These are phyloP conservation scores for Aspergillus bombycis DNA, from an alignment of 2,329 filamentous ascomycete genomes.

Conservation along the genomic window DNA sequence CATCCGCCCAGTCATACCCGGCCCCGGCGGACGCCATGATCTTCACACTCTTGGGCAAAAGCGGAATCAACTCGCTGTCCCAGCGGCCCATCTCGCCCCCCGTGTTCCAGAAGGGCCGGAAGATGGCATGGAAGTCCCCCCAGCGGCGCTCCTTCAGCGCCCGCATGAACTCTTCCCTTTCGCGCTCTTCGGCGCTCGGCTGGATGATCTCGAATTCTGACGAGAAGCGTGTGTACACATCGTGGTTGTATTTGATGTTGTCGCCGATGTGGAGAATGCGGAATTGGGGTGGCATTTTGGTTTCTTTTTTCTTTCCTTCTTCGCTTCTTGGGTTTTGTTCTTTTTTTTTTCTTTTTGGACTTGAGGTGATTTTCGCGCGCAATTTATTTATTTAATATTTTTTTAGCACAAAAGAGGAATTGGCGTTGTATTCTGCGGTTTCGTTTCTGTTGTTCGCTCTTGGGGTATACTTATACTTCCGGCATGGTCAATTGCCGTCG, in stretches of 20 bases:
- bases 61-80: constrained; percentile 60
- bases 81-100: constrained; percentile 68
- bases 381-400: background rate
- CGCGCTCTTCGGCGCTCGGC: constrained; percentile 37
- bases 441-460: background rate
- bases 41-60: constrained; percentile 57
- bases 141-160: constrained; percentile 46
- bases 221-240: constrained; percentile 45
- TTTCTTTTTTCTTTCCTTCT: background rate
- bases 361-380: background rate
- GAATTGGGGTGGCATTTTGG: constrained; percentile 33
- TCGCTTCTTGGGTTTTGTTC: background rate
- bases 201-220: constrained; percentile 47
- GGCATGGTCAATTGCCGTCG: background rate
- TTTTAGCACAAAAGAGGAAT: background rate
- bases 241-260: constrained; percentile 52
- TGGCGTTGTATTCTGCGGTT: too few relatives aligned
- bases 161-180: constrained; percentile 43
- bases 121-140: constrained; percentile 51
- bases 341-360: background rate
- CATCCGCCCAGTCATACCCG: constrained; percentile 67
- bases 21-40: constrained; percentile 65
- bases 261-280: constrained; percentile 51
- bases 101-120: constrained; percentile 66
- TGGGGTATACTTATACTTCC: background rate